Evolutionary conservation across 768 basidiomycete genomes (phyloP).

Genomic region (Sutorius australiensis): DNA sequence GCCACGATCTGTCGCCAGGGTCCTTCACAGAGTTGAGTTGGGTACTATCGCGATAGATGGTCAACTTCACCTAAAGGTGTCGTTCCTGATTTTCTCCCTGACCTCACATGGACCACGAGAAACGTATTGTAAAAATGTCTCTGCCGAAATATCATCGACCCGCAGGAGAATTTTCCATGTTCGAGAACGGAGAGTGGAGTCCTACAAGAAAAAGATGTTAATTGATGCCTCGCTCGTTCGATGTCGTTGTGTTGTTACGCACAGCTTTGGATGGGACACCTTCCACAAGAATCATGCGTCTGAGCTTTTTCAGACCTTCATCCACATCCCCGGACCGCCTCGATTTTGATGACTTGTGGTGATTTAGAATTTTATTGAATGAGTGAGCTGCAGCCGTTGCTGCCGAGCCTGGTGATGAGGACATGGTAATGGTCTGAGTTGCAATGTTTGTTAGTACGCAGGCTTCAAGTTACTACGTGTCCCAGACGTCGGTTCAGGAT

Average conservation of each 20-base stretch:
- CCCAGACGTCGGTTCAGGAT: not conserved
- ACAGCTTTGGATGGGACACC: slow-evolving; percentile 80
- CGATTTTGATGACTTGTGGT: slow-evolving; percentile 65
- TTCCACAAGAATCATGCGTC: slow-evolving; percentile 85
- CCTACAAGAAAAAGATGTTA: slow-evolving; percentile 40
- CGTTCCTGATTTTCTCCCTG: slow-evolving; percentile 90
- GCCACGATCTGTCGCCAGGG: slow-evolving; percentile 93
- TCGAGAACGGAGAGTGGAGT: slow-evolving; percentile 77
- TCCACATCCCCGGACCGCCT: slow-evolving; percentile 64
- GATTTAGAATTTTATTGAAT: slow-evolving; percentile 76
- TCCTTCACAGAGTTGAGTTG: slow-evolving; percentile 38
- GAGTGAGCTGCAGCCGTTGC: slow-evolving; percentile 55
- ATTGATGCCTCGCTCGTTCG: not conserved
- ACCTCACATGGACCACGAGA: slow-evolving; percentile 83
- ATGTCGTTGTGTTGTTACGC: slow-evolving; percentile 28
- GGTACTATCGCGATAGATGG: not conserved
- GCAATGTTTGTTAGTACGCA: slow-evolving; percentile 4
- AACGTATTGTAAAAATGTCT: slow-evolving; percentile 74
- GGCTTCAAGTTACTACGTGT: not conserved
- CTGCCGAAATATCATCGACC: slow-evolving; percentile 73
- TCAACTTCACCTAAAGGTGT: slow-evolving; percentile 80
- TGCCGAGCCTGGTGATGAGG: slow-evolving; percentile 24
- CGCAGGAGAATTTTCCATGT: slow-evolving; percentile 94
- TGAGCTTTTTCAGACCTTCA: slow-evolving; percentile 80
- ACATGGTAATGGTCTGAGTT: slow-evolving; percentile 15